Conservation (phyloP, 1,284 basidiomycete species). For the Fomitopsis palustris region DNA sequence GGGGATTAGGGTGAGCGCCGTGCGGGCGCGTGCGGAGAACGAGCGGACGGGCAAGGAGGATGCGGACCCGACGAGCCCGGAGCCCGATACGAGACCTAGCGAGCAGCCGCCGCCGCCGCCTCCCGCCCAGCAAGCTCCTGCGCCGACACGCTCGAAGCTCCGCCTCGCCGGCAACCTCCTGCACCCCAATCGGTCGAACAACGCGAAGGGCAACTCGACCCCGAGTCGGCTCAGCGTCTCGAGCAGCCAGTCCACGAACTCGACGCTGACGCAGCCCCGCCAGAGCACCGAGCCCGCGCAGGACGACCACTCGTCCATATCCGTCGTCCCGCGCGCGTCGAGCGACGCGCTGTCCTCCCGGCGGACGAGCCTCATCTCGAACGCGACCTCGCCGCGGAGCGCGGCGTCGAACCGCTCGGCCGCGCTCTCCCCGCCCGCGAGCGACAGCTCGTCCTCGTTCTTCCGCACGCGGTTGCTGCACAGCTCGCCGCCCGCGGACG, state of each 20-base stretch:
- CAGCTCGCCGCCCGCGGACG: slow-evolving; percentile 5
- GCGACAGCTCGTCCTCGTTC: slow-evolving; percentile 11
- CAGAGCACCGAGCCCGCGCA: slow-evolving; percentile 18
- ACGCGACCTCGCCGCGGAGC: slow-evolving; percentile 8
- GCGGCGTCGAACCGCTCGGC: slow-evolving; percentile 8
- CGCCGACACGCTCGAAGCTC: slow-evolving; percentile 22
- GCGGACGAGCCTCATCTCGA: slow-evolving; percentile 9
- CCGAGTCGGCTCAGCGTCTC: not conserved
- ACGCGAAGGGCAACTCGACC: slow-evolving; percentile 3
- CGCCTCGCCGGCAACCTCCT: slow-evolving; percentile 22
- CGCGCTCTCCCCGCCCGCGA: slow-evolving; percentile 11
- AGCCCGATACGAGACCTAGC: not conserved
- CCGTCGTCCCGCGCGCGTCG: slow-evolving; percentile 11
- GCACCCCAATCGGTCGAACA: slow-evolving; percentile 16
- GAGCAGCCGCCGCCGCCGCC: not conserved
- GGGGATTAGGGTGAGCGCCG: slow-evolving; percentile 20
- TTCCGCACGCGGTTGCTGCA: slow-evolving; percentile 17
- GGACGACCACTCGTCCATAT: slow-evolving; percentile 13
- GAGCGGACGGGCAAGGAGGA: slow-evolving; percentile 21
- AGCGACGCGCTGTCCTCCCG: slow-evolving; percentile 21
- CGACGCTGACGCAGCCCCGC: slow-evolving; percentile 14
- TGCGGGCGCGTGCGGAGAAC: slow-evolving; percentile 17
- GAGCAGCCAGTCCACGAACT: not conserved
- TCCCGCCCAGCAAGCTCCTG: slow-evolving; percentile 1
- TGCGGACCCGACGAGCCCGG: not conserved